Base-by-base conservation (phyloP, 83 land plant genomes). In the Picea abies region DNA sequence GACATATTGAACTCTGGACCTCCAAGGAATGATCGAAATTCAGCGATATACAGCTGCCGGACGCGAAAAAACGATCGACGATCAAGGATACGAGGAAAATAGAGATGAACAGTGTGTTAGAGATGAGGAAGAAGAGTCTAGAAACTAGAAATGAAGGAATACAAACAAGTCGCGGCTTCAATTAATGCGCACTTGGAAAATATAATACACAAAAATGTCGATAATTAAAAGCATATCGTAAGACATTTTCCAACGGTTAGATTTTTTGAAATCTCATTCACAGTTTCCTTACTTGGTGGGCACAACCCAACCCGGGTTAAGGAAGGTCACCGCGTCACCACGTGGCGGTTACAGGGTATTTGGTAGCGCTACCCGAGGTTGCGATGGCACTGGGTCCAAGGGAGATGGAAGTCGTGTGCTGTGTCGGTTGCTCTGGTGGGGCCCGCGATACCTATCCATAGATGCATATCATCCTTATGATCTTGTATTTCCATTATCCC, bases 181-280 rank as follows among this genome's bases (percentile, higher is more conserved):
- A 39, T 23, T 3, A 47, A 22, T 20, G 77, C 39, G 26, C 77
- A 44, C 37, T 20, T n/a, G 25, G 56, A 35, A 37, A 35, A 32
- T 35, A 70, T 16, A 70, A 16, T 16, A 70, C 4, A 10, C 12
- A 16, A 15, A 25, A 69, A 35, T 25, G 39, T 70, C 35, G 0
- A 32, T 16, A 35, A 9, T 44, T 8, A 41, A 37, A 71, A 39
- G 47, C 20, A 39, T 0, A 0, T 12, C 23, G 47, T 71, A 35
- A 22, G 77, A 5, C 77, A 73, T 8, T 47, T 73, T 73, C 58
- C 22, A 73, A 73, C 77, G 77, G 77, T 25, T 73, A 52, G 77
- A 73, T 44, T 73, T 71, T 44, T 52, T 52, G 77, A 73, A 52
- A 52, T 52, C 77, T 58, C 44, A 73, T 47, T 39, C 47, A 39